Base-by-base conservation (phyloP, 2,329 filamentous ascomycete species). In the Colletotrichum limetticola region DNA sequence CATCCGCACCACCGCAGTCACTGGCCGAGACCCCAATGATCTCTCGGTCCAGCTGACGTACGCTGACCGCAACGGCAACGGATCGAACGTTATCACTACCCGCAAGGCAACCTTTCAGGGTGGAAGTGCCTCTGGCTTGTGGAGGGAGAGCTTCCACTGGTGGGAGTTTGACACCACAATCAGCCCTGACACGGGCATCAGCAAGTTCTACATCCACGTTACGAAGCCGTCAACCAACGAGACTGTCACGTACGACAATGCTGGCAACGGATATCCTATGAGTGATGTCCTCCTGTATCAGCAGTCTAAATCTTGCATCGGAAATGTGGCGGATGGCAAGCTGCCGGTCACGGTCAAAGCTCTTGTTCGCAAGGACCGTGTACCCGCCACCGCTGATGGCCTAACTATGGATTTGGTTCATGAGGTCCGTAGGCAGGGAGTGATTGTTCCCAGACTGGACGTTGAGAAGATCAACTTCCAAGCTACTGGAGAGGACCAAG, bases 21-120 rank as follows among this genome's bases (percentile, higher is more conserved):
- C 71, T 0, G 76, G 75, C 0, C 77, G 79, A 2, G 57, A 80
- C 37, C 49, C 66, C 2, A 53, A 64, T 0, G 78, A 80, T 32
- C 53, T 82, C 2, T 69, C 71, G 4, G 71, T 81, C 1, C 65
- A 76, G 19, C 66, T 81, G 16, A 68, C 75, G 2, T 66, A 71
- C 24, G 74, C 79, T 14, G 76, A 77, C 61, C 72, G 72, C 46
- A 74, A 68, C 64, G 75, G 75, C 16, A 68, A 73, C 35, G 68
- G 70, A 5, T 46, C 71, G 4, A 58, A 35, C 7, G 46, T 69
- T 1, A 57, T 76, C 35, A 35, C 66, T 6, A 66, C 71, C 1
- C 72, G 32, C n/a, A 66, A 52, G n/a, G 74, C 66, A 5, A 72
- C 61, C 2, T 75, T 74, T 66, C 70, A 71, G 22, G 77, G 76